Conservation (phyloP, 1,284 basidiomycete species). For the Moesziomyces antarcticus region DNA sequence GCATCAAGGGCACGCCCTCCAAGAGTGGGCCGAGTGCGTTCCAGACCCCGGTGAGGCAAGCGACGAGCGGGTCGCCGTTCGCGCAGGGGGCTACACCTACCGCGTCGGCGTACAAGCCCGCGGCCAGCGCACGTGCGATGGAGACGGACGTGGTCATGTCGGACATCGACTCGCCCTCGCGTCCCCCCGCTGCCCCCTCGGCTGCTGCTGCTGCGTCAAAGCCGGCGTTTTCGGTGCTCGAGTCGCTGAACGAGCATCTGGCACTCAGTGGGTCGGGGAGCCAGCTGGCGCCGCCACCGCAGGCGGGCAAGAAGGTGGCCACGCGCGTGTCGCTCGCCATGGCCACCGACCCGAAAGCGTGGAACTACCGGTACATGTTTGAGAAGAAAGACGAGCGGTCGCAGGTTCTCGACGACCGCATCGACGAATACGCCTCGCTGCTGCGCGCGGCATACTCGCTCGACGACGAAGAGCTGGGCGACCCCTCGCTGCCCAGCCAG, state of each 20-base stretch:
- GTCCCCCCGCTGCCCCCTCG: not conserved
- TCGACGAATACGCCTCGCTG: slow-evolving; percentile 53
- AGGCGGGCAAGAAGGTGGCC: slow-evolving; percentile 18
- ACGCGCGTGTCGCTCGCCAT: slow-evolving; percentile 59
- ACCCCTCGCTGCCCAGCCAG: slow-evolving; percentile 56
- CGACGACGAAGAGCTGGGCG: slow-evolving; percentile 51
- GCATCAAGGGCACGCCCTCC: slow-evolving; percentile 30
- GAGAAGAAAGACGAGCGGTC: slow-evolving; percentile 63
- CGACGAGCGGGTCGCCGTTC: slow-evolving; percentile 15
- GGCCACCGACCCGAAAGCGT: slow-evolving; percentile 59
- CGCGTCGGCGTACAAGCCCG: slow-evolving; percentile 34
- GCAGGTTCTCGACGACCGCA: slow-evolving; percentile 56
- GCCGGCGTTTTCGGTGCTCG: slow-evolving; percentile 26
- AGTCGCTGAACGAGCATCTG: slow-evolving; percentile 56
- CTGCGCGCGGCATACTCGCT: slow-evolving; percentile 53
- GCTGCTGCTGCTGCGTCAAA: not conserved
- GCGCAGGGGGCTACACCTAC: slow-evolving; percentile 3
- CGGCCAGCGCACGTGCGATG: not conserved
- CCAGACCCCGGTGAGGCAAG: slow-evolving; percentile 19
- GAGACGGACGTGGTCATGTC: slow-evolving; percentile 23
- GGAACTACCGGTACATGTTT: slow-evolving; percentile 67
- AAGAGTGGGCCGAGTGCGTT: slow-evolving; percentile 15
- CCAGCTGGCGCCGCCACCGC: slow-evolving; percentile 14
- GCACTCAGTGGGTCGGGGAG: slow-evolving; percentile 28
- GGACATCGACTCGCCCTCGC: slow-evolving; percentile 39